Base-by-base conservation (phyloP, 148 eudicot genomes). In the Salicornia ramosissima region DNA sequence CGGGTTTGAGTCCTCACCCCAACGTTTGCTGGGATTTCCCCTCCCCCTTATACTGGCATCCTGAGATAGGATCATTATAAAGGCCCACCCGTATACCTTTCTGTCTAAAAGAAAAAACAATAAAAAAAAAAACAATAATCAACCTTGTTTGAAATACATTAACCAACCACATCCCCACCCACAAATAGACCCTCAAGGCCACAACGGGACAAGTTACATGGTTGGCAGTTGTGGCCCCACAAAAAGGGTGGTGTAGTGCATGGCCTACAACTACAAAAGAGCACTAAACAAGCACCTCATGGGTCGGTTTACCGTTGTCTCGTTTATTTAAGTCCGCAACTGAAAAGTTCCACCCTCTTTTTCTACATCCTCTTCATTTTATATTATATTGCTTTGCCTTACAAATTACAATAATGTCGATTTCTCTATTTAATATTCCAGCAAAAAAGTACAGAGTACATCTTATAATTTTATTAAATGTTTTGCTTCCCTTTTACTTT, bases 191-290 rank as follows among this genome's bases (percentile, higher is more conserved):
- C 4, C 40, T 36, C 40, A 36, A 8, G 40, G 40, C 8, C 40
- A 36, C 40, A 3, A 39, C 30, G 50, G 4, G 16, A 11, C 1
- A 43, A 43, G 47, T 6, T 11, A 0, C 50, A 11, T 46, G 19
- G 49, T 45, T 45, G 49, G 49, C 49, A 3, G 50, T 46, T 46
- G 50, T 46, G 50, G 50, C 50, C 70, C 56, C 26, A 26, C 3
- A 16, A 28, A 24, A 15, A 3, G 3, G 50, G 50, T 46, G 43
- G 18, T 4, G 7, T n/a, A 5, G 40, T 16, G 21, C 2, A 47
- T 26, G 68, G 68, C 68, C 60, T 24, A 71, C 66, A 60, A 22
- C 74, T 33, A 62, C 16, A 71, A 31, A n/a, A 62, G 47, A 34
- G 68, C 74, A 71, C 68, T 21, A 71, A 71, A 24, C 34, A 12